Base-by-base conservation (phyloP, 2,329 filamentous ascomycete species). In the Dryadomyces sulphureus region DNA sequence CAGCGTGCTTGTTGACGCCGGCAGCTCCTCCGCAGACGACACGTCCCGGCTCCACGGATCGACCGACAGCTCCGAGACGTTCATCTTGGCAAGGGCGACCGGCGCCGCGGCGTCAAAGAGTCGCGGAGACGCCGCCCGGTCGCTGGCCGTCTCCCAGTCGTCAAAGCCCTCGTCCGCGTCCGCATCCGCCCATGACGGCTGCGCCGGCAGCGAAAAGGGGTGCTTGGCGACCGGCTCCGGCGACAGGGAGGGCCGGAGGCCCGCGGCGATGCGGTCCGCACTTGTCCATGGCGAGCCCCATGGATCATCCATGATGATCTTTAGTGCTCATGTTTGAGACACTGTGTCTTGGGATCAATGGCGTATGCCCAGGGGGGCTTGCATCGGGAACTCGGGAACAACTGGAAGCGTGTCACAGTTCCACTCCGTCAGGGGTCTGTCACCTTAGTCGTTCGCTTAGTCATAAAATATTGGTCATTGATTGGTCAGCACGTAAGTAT, bases 251-350 rank as follows among this genome's bases (percentile, higher is more conserved):
- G n/a, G n/a, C n/a, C n/a, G 27, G 27, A 32, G 16, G 27, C 16
- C 16, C 27, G 7, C 27, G 9, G 27, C n/a, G n/a, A 9, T 32
- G 11, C 27, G 27, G 27, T 70, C 59, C 57, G 62, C 57, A 48
- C 64, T 65, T 49, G 69, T 66, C 74, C 74, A 77, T 61, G 74
- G 74, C 54, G 73, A 76, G 60, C 69, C 70, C 74, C 74, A 78
- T 55, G 74, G 73, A 72, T 78, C 72, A 59, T 78, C 74, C 74
- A 78, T 78, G 52, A 43, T 41, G 48, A 34, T 39, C 25, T 30
- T 27, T 36, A 19, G 36, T n/a, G 41, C 16, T 47, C 50, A 52
- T 53, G 32, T 45, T 53, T 34, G 19, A 25, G 38, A n/a, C 20
- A 17, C 17, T n/a, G 20, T 8, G 21, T 21, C 6, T 34, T 5